Conservation (phyloP, 2,329 filamentous ascomycete species). For the Calonectria hawksworthii region DNA sequence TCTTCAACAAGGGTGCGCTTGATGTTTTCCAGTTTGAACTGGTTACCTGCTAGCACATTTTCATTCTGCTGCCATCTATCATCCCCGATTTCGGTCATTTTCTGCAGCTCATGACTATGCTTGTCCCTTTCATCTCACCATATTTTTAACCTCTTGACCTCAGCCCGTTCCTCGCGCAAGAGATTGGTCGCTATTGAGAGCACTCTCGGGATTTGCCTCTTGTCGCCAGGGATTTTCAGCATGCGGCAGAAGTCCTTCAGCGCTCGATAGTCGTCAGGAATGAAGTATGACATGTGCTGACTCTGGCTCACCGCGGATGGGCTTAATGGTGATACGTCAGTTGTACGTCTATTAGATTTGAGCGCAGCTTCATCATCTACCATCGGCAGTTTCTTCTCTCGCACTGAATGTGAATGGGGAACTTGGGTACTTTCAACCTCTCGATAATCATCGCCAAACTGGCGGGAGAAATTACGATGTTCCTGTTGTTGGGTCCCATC, state of each 20-base stretch:
- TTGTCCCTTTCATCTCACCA: background rate
- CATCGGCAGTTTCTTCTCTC: too few species aligned
- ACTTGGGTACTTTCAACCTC: too few species aligned
- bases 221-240: background rate
- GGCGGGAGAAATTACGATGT: too few species aligned
- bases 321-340: too few species aligned
- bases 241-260: background rate
- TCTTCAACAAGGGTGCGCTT: background rate
- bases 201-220: background rate
- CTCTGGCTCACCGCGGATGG: too few species aligned
- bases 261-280: background rate
- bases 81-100: too few species aligned
- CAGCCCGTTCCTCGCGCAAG: background rate
- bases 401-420: too few species aligned
- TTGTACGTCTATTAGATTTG: too few species aligned
- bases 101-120: background rate
- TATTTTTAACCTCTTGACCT: background rate
- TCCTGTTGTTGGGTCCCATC: too few species aligned
- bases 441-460: too few species aligned
- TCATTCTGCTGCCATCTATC: background rate
- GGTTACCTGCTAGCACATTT: background rate
- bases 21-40: background rate
- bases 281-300: background rate
- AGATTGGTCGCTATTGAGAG: background rate
- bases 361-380: too few species aligned